These are phyloP conservation scores for Corynascus novoguineensis DNA, from an alignment of 495 filamentous ascomycete genomes.

Conservation along the genomic window DNA sequence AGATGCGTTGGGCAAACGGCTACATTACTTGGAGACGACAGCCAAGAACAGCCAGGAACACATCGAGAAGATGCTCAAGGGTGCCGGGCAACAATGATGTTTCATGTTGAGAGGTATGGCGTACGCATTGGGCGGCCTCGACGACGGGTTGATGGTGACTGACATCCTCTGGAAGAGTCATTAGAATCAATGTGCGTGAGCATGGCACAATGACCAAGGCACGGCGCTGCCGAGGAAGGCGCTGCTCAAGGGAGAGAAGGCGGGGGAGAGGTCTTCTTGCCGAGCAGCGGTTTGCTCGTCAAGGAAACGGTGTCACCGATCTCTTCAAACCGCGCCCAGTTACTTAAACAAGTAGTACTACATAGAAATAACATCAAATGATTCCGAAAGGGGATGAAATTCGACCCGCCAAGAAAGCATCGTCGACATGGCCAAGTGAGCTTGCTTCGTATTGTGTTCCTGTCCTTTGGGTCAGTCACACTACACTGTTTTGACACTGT, in stretches of 20 bases:
- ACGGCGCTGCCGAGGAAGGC: neutral
- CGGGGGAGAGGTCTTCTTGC: too few species aligned
- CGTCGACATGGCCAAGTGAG: too few species aligned
- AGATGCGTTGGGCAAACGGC: slow-evolving; percentile 75
- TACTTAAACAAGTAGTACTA: too few species aligned
- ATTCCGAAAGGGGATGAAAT: too few species aligned
- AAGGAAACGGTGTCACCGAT: too few species aligned
- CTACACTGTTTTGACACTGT: too few species aligned
- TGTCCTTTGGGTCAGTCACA: too few species aligned
- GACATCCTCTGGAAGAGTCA: neutral
- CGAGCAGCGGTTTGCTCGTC: too few species aligned
- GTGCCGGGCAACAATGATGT: slow-evolving; percentile 24
- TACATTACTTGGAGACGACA: slow-evolving; percentile 91
- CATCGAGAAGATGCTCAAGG: slow-evolving; percentile 69
- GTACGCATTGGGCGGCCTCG: neutral
- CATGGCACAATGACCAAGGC: neutral
- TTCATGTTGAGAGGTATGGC: neutral
- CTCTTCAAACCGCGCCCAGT: too few species aligned
- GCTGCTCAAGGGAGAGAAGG: neutral
- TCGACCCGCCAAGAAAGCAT: too few species aligned
- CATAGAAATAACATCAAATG: too few species aligned
- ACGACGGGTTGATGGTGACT: neutral
- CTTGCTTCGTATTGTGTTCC: too few species aligned
- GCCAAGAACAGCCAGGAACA: slow-evolving; percentile 87
- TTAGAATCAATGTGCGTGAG: neutral